Conservation (phyloP, 768 basidiomycete species). For the Suillus weaverae region DNA sequence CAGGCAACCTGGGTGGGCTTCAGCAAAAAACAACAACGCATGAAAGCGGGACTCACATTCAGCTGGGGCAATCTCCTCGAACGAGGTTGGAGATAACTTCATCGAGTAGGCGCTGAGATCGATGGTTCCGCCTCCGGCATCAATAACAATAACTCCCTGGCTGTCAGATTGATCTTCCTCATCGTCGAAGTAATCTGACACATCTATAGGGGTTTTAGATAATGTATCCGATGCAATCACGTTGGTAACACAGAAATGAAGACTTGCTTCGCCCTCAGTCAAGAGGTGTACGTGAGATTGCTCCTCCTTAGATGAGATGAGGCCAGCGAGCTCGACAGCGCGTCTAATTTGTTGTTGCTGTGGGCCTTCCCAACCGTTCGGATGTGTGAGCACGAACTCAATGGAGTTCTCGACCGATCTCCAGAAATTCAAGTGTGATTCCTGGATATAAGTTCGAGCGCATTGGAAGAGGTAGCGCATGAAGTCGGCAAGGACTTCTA, state of each 20-base stretch:
- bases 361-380: constrained; percentile 33
- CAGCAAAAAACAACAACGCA: not conserved
- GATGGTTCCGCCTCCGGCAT: constrained; percentile 45
- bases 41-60: constrained; percentile 22
- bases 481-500: constrained; percentile 27
- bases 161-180: constrained; percentile 26
- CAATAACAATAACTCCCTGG: constrained; percentile 42
- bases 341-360: constrained; percentile 32
- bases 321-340: constrained; percentile 24
- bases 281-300: constrained; percentile 23
- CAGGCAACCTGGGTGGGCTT: constrained; percentile 30
- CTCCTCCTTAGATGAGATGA: constrained; percentile 18
- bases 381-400: constrained; percentile 28
- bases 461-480: constrained; percentile 28
- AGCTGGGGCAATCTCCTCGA: constrained; percentile 37
- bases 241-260: constrained; percentile 41
- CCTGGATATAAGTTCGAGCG: constrained; percentile 22
- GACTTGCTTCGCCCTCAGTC: constrained; percentile 29
- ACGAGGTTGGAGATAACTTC: constrained; percentile 20
- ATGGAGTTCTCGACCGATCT: constrained; percentile 20
- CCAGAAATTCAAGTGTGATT: constrained; percentile 32
- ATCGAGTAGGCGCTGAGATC: constrained; percentile 39
- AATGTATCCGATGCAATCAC: constrained; percentile 37
- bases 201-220: constrained; percentile 4
- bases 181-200: constrained; percentile 1